A percentile compares a stretch with the other conserved stretches of the same genome.
Evolutionary conservation across 768 basidiomycete genomes (phyloP).

Genomic region (Xerocomellus amylosporus): DNA sequence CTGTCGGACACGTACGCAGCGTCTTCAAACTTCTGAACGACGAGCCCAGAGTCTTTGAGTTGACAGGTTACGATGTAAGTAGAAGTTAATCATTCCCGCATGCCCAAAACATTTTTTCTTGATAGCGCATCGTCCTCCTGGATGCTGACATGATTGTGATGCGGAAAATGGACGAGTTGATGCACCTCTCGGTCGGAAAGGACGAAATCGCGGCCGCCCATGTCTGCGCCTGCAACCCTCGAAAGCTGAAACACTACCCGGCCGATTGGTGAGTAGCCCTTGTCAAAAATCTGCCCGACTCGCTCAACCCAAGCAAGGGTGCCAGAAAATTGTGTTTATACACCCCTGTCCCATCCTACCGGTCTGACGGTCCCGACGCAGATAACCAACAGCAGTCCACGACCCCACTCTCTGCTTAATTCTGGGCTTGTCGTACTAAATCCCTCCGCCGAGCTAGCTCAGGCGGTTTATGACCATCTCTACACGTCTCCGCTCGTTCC

Average conservation of each 20-base stretch:
- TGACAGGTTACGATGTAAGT: constrained; percentile 63
- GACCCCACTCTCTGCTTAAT: constrained; percentile 83
- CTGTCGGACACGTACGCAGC: constrained; percentile 1
- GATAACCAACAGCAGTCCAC: constrained; percentile 48
- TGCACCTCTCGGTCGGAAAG: constrained; percentile 48
- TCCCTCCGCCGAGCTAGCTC: constrained; percentile 60
- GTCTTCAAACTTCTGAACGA: constrained; percentile 22
- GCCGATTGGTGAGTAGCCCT: constrained; percentile 63
- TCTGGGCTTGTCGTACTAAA: constrained; percentile 84
- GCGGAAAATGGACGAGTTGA: constrained; percentile 79
- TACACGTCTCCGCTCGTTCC: constrained; percentile 49
- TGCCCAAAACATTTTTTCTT: constrained; percentile 5
- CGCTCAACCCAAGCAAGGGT: constrained; percentile 50
- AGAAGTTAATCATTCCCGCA: constrained; percentile 6
- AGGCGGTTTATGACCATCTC: constrained; percentile 46
- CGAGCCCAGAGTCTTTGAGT: constrained; percentile 52
- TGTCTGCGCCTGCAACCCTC: constrained; percentile 93
- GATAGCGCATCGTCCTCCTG: constrained; percentile 71
- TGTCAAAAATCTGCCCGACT: neutral
- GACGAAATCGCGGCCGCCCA: constrained; percentile 87
- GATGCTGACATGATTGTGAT: constrained; percentile 88
- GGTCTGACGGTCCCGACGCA: constrained; percentile 45
- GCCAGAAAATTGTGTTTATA: constrained; percentile 89
- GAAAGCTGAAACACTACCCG: constrained; percentile 81
- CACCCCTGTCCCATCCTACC: constrained; percentile 45